A percentile compares a stretch with the other conserved stretches of the same genome.
These are phyloP conservation scores for Flammula alnicola DNA, from an alignment of 1,284 basidiomycete species.

Conservation along the genomic window DNA sequence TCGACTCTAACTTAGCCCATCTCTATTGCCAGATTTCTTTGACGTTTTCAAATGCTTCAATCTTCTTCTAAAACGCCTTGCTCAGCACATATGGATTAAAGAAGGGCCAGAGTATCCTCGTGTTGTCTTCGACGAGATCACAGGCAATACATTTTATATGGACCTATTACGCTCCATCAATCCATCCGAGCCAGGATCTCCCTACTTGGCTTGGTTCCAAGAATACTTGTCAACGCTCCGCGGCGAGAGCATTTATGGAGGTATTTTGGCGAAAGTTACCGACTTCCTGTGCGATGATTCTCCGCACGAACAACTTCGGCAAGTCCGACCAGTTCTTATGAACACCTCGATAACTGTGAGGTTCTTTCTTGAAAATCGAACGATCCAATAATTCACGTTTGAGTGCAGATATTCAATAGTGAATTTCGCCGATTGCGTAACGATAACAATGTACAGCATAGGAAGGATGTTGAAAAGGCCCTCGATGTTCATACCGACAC, in stretches of 20 bases:
- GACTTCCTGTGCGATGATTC: conserved; percentile 78
- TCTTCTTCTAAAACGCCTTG: conserved; percentile 57
- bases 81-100: conserved; percentile 63
- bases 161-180: conserved; percentile 48
- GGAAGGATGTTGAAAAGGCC: conserved; percentile 41
- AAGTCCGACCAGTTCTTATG: conserved; percentile 63
- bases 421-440: conserved; percentile 38
- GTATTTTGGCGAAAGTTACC: conserved; percentile 70
- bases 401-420: conserved; percentile 35
- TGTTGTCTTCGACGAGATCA: conserved; percentile 81
- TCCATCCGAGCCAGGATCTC: conserved; percentile 41
- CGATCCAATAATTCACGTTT: conserved; percentile 4
- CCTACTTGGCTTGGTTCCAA: conserved; percentile 59
- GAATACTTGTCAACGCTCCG: conserved; percentile 62
- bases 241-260: conserved; percentile 56
- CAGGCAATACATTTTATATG: conserved; percentile 72
- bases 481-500: conserved; percentile 62
- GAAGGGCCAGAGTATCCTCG: conserved; percentile 73
- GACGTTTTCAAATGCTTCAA: conserved; percentile 65
- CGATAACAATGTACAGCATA: conserved; percentile 33
- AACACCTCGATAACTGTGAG: conserved; percentile 65
- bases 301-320: conserved; percentile 73
- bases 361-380: conserved; percentile 12
- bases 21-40: conserved; percentile 59
- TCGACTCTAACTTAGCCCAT: conserved; percentile 2